Percentiles rank a stretch among this genome's conserved stretches.
Evolutionary conservation across 768 basidiomycete species (phyloP).

Genomic region (Hemileccinum rubropunctum): DNA sequence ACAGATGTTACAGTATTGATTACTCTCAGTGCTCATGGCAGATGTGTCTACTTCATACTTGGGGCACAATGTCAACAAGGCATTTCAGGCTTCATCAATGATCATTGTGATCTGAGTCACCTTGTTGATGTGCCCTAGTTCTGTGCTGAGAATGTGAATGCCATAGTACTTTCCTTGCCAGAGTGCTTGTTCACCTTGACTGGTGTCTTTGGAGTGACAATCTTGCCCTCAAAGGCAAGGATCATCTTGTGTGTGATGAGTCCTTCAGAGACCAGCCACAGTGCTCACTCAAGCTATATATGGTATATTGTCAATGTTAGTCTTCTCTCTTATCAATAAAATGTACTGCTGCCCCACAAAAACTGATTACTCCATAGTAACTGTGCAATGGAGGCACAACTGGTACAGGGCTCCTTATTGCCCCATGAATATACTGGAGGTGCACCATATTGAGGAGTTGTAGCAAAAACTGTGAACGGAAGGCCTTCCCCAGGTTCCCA

Average conservation of each 20-base stretch:
- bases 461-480: not conserved
- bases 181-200: conserved; percentile 9
- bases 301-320: not conserved
- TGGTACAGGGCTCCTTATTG: not conserved
- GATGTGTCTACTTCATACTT: too few relatives aligned
- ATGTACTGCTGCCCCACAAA: conserved; percentile 2
- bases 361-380: not conserved
- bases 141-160: conserved; percentile 1
- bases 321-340: not conserved
- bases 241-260: not conserved
- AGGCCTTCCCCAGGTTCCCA: not conserved
- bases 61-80: too few relatives aligned
- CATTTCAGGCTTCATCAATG: too few relatives aligned
- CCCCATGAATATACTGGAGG: not conserved
- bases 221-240: not conserved
- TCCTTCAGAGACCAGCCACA: not conserved
- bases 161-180: conserved; percentile 4
- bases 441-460: not conserved
- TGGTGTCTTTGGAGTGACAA: not conserved
- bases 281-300: not conserved
- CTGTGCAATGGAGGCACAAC: not conserved
- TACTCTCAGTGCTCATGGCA: too few relatives aligned
- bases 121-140: conserved; percentile 4
- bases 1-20: too few relatives aligned
- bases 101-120: too few relatives aligned